A percentile compares a stretch with the other conserved stretches of the same genome.
Conservation (phyloP, 2,329 filamentous ascomycete species). For the Drechslerella dactyloides region DNA sequence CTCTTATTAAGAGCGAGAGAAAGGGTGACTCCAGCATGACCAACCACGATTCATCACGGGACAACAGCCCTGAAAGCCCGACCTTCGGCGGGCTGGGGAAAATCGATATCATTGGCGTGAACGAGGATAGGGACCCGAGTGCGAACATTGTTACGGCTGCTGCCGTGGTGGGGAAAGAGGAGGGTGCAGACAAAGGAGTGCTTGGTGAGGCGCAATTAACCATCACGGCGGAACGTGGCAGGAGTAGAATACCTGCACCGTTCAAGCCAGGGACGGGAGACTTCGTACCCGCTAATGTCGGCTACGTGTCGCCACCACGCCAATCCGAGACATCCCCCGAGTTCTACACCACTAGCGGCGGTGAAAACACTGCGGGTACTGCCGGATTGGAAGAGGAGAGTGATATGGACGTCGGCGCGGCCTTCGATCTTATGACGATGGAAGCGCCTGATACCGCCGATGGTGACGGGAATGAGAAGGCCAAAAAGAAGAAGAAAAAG, state of each 20-base stretch:
- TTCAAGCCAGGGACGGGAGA: conserved; percentile 47
- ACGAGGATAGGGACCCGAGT: conserved; percentile 17
- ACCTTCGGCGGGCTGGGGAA: conserved; percentile 29
- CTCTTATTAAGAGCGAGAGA: conserved; percentile 33
- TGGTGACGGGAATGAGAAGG: conserved; percentile 5
- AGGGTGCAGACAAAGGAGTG: conserved; percentile 21
- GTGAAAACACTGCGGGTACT: conserved; percentile 47
- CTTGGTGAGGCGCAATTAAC: conserved; percentile 20
- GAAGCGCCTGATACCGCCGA: conserved; percentile 37
- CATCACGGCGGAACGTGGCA: conserved; percentile 47
- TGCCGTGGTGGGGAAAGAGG: conserved; percentile 10
- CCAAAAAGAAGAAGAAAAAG: conserved; percentile 29
- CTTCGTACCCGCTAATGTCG: conserved; percentile 48
- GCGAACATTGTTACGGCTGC: not conserved
- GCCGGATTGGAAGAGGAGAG: conserved; percentile 29
- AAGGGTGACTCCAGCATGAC: conserved; percentile 14
- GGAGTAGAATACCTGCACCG: conserved; percentile 49
- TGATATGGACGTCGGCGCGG: conserved; percentile 23
- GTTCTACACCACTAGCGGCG: conserved; percentile 43
- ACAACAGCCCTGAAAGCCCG: conserved; percentile 17
- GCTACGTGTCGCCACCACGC: conserved; percentile 33
- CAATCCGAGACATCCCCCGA: conserved; percentile 34
- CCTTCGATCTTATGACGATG: conserved; percentile 40
- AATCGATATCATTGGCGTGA: conserved; percentile 36
- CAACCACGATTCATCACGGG: conserved; percentile 13